A percentile compares a stretch with the other conserved stretches of the same genome.
phyloP scores from a whole-genome alignment of 2,329 filamentous ascomycete species.

The Teratosphaeria viscida region DNA sequence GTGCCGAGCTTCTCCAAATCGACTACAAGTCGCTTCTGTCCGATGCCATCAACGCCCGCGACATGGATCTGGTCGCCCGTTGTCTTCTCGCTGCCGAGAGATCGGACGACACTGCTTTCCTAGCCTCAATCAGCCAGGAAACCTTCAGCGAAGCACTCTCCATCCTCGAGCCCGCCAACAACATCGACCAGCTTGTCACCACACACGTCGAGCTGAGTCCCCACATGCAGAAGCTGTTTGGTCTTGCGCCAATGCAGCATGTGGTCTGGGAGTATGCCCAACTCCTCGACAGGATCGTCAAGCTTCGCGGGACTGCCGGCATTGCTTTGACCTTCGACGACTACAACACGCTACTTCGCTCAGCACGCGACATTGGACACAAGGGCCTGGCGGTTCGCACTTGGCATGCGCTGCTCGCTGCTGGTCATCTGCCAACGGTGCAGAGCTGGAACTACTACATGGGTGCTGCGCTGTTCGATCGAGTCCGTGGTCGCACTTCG shows the following conservation, averaged over 20 bases:
- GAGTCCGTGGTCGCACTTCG: slow-evolving; percentile 23
- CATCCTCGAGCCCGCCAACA: slow-evolving; percentile 48
- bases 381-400: slow-evolving; percentile 31
- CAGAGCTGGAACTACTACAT: slow-evolving; percentile 48
- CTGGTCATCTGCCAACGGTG: slow-evolving; percentile 33
- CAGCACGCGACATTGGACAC: slow-evolving; percentile 40
- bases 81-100: slow-evolving; percentile 17
- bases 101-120: slow-evolving; percentile 17
- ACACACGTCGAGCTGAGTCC: slow-evolving; percentile 43
- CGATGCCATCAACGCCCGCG: slow-evolving; percentile 10
- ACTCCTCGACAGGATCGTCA: slow-evolving; percentile 29
- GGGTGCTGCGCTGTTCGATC: slow-evolving; percentile 38
- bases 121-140: slow-evolving; percentile 38
- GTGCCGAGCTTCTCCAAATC: slow-evolving; percentile 10
- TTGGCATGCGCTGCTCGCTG: slow-evolving; percentile 36
- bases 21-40: slow-evolving; percentile 15
- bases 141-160: slow-evolving; percentile 55
- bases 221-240: slow-evolving; percentile 33
- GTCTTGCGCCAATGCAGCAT: slow-evolving; percentile 27
- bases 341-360: slow-evolving; percentile 44
- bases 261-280: slow-evolving; percentile 31
- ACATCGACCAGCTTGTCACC: slow-evolving; percentile 36
- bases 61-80: slow-evolving; percentile 15
- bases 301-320: slow-evolving; percentile 28
- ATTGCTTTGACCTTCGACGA: slow-evolving; percentile 34